These are phyloP conservation scores for Helotiales sp. DNA, from an alignment of 2,329 filamentous ascomycete species.

Conservation along the genomic window DNA sequence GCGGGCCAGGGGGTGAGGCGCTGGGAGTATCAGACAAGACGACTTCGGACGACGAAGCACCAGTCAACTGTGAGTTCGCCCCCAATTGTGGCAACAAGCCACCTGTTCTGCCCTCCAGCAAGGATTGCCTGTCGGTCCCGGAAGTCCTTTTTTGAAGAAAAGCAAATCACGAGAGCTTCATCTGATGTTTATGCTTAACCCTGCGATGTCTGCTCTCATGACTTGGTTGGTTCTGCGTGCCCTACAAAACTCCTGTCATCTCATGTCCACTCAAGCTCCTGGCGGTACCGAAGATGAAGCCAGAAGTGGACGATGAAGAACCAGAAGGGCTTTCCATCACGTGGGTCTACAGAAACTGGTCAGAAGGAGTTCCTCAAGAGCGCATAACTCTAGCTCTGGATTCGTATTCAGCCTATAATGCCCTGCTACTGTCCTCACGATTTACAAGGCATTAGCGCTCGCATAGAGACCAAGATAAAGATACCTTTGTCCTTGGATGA, in stretches of 20 bases:
- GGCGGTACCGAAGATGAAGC: neutral
- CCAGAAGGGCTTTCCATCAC: neutral
- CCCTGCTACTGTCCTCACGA: neutral
- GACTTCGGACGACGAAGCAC: slow-evolving; percentile 14
- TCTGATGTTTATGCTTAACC: neutral
- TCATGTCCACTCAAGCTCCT: neutral
- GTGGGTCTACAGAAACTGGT: neutral
- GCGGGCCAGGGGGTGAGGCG: slow-evolving; percentile 11
- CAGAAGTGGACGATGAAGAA: neutral
- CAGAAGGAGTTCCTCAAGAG: neutral
- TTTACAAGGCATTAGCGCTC: neutral
- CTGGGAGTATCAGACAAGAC: slow-evolving; percentile 7
- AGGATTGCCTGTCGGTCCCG: neutral
- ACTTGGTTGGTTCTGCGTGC: neutral
- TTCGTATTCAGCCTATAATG: neutral
- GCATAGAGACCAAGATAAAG: neutral
- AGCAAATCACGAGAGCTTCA: neutral
- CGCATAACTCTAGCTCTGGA: neutral
- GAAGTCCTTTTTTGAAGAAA: neutral
- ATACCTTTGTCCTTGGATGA: too few relatives aligned
- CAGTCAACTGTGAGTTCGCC: neutral
- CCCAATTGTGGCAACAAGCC: neutral
- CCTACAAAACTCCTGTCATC: neutral
- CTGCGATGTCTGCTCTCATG: neutral
- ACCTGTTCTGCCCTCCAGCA: neutral